Evolutionary conservation across 495 filamentous ascomycete genomes (phyloP).

Genomic region (Aspergillus ellipticus): DNA sequence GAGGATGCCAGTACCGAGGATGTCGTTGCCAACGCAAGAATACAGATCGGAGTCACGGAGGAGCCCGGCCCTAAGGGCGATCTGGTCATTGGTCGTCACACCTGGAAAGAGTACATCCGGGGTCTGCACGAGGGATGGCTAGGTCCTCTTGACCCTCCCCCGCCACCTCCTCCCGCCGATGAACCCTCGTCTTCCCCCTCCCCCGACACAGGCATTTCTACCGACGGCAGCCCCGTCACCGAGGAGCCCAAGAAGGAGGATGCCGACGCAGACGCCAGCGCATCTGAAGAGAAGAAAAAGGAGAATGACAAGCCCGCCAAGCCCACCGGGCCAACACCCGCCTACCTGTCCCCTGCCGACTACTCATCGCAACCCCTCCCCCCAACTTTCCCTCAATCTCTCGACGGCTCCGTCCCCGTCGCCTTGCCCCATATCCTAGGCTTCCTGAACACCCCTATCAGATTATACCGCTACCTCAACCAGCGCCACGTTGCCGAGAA

Average conservation of each 20-base stretch:
- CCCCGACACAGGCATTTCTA: constrained; percentile 30
- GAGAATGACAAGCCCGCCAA: constrained; percentile 48
- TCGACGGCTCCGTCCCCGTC: constrained; percentile 66
- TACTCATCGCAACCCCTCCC: constrained; percentile 64
- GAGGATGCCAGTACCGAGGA: constrained; percentile 47
- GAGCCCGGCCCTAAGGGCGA: constrained; percentile 75
- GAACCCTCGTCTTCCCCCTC: constrained; percentile 19
- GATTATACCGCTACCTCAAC: constrained; percentile 85
- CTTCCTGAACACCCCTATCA: constrained; percentile 84
- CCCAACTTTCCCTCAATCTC: constrained; percentile 53
- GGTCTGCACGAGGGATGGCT: constrained; percentile 97
- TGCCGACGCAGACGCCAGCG: constrained; percentile 28
- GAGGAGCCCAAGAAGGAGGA: constrained; percentile 29
- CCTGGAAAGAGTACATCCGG: constrained; percentile 96
- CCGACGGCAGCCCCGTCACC: constrained; percentile 18
- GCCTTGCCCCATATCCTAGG: constrained; percentile 87
- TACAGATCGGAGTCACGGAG: constrained; percentile 58
- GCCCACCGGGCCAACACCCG: constrained; percentile 40
- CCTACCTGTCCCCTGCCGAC: constrained; percentile 66
- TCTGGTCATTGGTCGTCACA: constrained; percentile 83
- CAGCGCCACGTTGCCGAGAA: constrained; percentile 80
- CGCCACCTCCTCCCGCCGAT: constrained; percentile 14
- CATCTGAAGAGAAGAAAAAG: constrained; percentile 34
- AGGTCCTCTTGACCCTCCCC: constrained; percentile 67
- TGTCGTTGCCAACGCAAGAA: constrained; percentile 51